phyloP scores from a whole-genome alignment of 2,329 filamentous ascomycete genomes.

The Thielaviopsis euricoi region DNA sequence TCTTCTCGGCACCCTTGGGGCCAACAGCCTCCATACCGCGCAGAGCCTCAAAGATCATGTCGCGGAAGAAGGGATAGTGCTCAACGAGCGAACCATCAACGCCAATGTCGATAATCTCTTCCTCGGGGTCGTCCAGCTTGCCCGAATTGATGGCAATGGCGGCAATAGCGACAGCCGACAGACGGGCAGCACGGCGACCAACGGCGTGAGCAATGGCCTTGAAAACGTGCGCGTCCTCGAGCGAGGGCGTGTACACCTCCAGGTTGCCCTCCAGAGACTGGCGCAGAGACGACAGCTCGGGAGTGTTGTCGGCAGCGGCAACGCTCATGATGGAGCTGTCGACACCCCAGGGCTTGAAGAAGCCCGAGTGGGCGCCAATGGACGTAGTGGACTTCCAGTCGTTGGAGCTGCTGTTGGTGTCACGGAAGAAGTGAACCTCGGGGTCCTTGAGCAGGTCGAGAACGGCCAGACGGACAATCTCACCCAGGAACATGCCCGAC shows the following conservation, averaged over 20 bases:
- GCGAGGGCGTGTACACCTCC: slow-evolving; percentile 56
- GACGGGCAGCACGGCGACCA: slow-evolving; percentile 71
- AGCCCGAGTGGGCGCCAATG: slow-evolving; percentile 45
- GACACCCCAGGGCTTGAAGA: slow-evolving; percentile 73
- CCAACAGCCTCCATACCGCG: slow-evolving; percentile 64
- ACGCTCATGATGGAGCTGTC: slow-evolving; percentile 84
- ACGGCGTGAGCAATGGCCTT: slow-evolving; percentile 71
- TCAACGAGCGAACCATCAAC: slow-evolving; percentile 91
- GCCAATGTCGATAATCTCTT: slow-evolving; percentile 71
- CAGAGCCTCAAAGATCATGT: slow-evolving; percentile 72
- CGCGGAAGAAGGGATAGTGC: slow-evolving; percentile 86
- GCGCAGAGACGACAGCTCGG: slow-evolving; percentile 55
- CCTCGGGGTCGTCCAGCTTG: slow-evolving; percentile 44
- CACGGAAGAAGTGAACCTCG: slow-evolving; percentile 54
- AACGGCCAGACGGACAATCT: slow-evolving; percentile 69
- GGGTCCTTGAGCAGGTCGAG: slow-evolving; percentile 55
- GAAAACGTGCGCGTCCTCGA: slow-evolving; percentile 77
- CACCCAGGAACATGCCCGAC: slow-evolving; percentile 94
- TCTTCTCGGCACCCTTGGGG: slow-evolving; percentile 59
- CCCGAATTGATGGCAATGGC: slow-evolving; percentile 71
- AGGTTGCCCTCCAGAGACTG: slow-evolving; percentile 64
- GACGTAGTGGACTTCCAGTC: slow-evolving; percentile 53
- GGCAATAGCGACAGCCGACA: slow-evolving; percentile 75
- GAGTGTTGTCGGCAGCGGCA: slow-evolving; percentile 63
- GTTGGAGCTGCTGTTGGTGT: slow-evolving; percentile 56